Percentiles rank a stretch among this genome's conserved stretches.
phyloP scores from a whole-genome alignment of 2,329 filamentous ascomycete species.

The Sclerotinia sclerotiorum region DNA sequence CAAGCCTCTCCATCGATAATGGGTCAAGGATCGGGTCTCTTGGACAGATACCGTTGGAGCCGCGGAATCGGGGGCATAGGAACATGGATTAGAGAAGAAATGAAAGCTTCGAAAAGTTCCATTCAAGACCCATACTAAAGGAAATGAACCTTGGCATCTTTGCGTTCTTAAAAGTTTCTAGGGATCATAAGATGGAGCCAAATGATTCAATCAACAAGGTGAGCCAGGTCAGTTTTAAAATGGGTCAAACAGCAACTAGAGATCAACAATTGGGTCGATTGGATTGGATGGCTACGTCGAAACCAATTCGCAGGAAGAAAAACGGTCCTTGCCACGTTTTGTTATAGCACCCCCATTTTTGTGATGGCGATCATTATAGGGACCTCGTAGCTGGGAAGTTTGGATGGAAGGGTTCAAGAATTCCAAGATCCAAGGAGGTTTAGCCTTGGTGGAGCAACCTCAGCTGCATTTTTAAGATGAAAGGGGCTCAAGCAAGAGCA shows the following conservation, averaged over 20 bases:
- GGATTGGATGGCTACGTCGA: background rate
- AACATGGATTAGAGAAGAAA: conserved; percentile 25
- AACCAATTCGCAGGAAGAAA: conserved; percentile 13
- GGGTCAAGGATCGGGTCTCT: conserved; percentile 21
- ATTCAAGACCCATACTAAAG: conserved; percentile 13
- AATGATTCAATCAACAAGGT: conserved; percentile 5
- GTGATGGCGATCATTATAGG: conserved; percentile 20
- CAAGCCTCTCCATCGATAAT: conserved; percentile 2
- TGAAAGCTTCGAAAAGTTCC: conserved; percentile 24
- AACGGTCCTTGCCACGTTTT: conserved; percentile 21
- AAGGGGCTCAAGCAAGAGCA: conserved; percentile 18
- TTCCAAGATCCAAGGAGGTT: background rate
- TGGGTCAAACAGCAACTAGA: background rate
- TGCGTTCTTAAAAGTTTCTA: background rate
- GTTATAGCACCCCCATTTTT: conserved; percentile 20
- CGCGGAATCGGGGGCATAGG: conserved; percentile 19
- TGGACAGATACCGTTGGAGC: conserved; percentile 16
- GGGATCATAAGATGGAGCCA: conserved; percentile 3
- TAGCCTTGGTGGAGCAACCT: background rate
- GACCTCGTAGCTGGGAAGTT: conserved; percentile 9
- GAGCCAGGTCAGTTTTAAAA: background rate
- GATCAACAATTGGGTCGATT: conserved; percentile 1
- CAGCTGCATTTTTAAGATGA: conserved; percentile 10
- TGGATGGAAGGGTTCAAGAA: conserved; percentile 7
- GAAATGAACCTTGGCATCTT: conserved; percentile 19